A percentile compares a stretch with the other conserved stretches of the same genome.
Conservation (phyloP, 805 yeast genomes). For the Huiozyma sinensis region DNA sequence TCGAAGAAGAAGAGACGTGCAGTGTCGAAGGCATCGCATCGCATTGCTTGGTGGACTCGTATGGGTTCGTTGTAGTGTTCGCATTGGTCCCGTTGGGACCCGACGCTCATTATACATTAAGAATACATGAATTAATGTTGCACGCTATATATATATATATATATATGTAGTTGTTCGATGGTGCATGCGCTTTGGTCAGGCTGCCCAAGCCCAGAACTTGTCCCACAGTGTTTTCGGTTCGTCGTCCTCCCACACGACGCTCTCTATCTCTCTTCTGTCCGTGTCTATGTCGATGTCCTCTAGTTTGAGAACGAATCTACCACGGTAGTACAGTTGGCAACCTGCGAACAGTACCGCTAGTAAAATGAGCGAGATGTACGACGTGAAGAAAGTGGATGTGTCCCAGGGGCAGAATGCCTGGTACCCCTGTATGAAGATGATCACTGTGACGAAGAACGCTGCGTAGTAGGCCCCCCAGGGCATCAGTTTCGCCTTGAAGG, state of each 20-base stretch:
- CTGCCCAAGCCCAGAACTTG: constrained; percentile 37
- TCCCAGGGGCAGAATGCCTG: constrained; percentile 46
- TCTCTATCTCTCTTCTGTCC: constrained; percentile 52
- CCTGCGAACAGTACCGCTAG: constrained; percentile 40
- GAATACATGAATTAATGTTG: not conserved
- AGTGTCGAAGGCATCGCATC: no score
- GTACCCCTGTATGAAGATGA: constrained; percentile 63
- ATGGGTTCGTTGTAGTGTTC: no score
- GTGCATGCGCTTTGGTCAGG: constrained; percentile 7
- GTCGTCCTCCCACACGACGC: constrained; percentile 42
- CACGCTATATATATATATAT: no score
- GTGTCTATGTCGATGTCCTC: constrained; percentile 56
- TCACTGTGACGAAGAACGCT: constrained; percentile 38
- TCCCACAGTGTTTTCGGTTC: constrained; percentile 43
- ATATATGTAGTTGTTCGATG: not conserved
- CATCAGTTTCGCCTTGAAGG: constrained; percentile 56
- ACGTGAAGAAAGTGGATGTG: constrained; percentile 48
- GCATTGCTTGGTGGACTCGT: no score
- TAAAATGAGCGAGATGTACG: constrained; percentile 52
- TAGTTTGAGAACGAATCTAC: constrained; percentile 35
- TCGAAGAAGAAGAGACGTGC: no score
- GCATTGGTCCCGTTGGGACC: no score
- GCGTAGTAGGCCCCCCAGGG: constrained; percentile 59
- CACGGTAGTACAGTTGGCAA: constrained; percentile 41
- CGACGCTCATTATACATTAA: no score